phyloP scores from a whole-genome alignment of 208 protist genomes.

The Hexamita inflata region DNA sequence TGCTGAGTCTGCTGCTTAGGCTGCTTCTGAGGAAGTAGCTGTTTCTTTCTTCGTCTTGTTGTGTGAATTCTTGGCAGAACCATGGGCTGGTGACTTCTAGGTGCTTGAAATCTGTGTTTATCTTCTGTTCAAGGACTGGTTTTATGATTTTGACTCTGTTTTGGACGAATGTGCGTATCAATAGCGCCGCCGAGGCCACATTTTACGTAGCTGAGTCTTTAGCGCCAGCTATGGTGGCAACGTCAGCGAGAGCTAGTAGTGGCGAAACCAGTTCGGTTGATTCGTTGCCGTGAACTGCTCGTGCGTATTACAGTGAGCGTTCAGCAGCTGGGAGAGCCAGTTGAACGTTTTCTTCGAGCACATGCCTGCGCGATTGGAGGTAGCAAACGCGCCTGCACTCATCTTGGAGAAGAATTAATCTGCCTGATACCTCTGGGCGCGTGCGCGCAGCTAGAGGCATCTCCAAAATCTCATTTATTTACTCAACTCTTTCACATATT shows the following conservation, averaged over 20 bases:
- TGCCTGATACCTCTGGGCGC: background rate
- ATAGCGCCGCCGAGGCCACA: no score
- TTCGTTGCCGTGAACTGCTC: background rate
- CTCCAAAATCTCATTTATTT: conserved; percentile 13
- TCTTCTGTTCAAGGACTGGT: no score
- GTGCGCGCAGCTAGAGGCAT: conserved; percentile 7
- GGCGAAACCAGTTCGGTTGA: conserved; percentile 7
- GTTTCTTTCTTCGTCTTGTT: no score
- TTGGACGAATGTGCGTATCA: no score
- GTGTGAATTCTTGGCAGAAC: no score
- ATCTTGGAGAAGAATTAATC: background rate
- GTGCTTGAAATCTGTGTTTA: no score
- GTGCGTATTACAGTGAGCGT: conserved; percentile 5
- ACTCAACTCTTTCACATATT: background rate
- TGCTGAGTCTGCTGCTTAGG: no score
- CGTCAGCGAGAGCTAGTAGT: conserved; percentile 23
- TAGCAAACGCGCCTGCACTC: conserved; percentile 15
- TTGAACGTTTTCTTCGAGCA: conserved; percentile 10
- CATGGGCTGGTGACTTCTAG: no score
- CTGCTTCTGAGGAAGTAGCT: no score
- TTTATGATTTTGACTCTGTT: no score
- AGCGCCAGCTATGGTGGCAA: background rate
- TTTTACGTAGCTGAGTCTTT: conserved; percentile 7
- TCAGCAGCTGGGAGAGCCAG: conserved; percentile 21
- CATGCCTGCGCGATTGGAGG: background rate